Evolutionary conservation across 1,139 yeast species (phyloP), one percentile per base, ranked within the genome.

Genomic region (Hyphopichia khmerensis): DNA sequence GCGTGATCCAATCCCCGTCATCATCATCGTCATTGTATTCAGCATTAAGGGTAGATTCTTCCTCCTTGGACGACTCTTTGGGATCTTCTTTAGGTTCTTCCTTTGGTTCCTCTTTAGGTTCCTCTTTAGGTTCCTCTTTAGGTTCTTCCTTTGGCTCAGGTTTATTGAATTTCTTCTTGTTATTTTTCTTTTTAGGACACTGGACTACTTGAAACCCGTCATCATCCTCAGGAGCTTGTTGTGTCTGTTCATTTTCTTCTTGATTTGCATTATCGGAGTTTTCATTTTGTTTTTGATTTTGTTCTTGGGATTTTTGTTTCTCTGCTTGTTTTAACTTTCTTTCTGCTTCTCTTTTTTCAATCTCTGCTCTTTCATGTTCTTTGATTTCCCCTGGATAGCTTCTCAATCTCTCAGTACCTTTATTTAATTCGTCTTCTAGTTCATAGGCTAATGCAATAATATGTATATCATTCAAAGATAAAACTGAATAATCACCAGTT

Each of bases 1-100:
- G 86, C 0, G 96, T 89, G 54, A 93, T 95, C 99, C 99, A 93
- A 40, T 88, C 97, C 18, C 95, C 96, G 51, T 87, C 96, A 51
- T 86, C 95, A 45, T 84, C 85, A 3, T 72, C 75, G 40, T 69
- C 84, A 35, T 78, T 75, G 42, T 72, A 79, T 10, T 75, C 82
- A 47, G 75, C 82, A 1, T 38, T 41, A 7, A 19, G 8, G 4
- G 35, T 14, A 3, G 21, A 16, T 27, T 18, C 38, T n/a, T 26
- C 27, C 23, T 31, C 46, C 39, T 35, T 33, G 21, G 24, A 9
- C 9, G 23, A 39, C 39, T 17, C 41, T 19, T 40, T 47, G 39
- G 21, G 35, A 32, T 8, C 41, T 39, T 32, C 42, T 42, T 29
- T 29, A 3, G 32, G 7, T 29, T 29, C 17, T n/a, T 14, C 9